Evolutionary conservation across 805 yeast species (phyloP).

Genomic region (Candida alai): DNA sequence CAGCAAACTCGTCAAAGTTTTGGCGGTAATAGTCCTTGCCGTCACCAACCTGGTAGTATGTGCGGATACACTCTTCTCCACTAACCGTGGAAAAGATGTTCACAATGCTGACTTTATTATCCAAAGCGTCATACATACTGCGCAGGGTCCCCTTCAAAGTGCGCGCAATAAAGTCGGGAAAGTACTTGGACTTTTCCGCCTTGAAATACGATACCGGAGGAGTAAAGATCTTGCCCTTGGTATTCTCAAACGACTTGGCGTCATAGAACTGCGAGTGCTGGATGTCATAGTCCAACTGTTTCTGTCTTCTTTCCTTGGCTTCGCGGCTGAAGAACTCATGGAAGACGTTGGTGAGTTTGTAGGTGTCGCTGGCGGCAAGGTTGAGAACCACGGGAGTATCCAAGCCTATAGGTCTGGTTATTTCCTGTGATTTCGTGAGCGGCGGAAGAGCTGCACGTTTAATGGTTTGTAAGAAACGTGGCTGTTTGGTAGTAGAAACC

Average conservation of each 20-base stretch:
- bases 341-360: constrained; percentile 15
- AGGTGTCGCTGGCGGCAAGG: constrained; percentile 16
- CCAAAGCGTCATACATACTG: constrained; percentile 37
- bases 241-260: constrained; percentile 51
- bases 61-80: constrained; percentile 63
- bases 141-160: constrained; percentile 39
- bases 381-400: constrained; percentile 26
- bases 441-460: constrained; percentile 38
- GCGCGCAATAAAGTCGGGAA: constrained; percentile 72
- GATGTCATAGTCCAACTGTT: constrained; percentile 38
- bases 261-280: constrained; percentile 43
- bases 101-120: constrained; percentile 57
- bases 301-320: constrained; percentile 36
- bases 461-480: constrained; percentile 35
- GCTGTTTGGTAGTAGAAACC: too few species aligned
- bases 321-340: constrained; percentile 27
- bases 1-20: constrained; percentile 34
- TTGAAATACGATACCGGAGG: constrained; percentile 81
- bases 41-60: constrained; percentile 52
- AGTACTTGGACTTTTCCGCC: constrained; percentile 66
- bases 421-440: constrained; percentile 25
- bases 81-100: constrained; percentile 63
- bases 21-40: constrained; percentile 38
- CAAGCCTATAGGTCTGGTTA: constrained; percentile 39
- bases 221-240: constrained; percentile 79